Conservation (phyloP, 2,329 filamentous ascomycete species). For the Periconia sp. region DNA sequence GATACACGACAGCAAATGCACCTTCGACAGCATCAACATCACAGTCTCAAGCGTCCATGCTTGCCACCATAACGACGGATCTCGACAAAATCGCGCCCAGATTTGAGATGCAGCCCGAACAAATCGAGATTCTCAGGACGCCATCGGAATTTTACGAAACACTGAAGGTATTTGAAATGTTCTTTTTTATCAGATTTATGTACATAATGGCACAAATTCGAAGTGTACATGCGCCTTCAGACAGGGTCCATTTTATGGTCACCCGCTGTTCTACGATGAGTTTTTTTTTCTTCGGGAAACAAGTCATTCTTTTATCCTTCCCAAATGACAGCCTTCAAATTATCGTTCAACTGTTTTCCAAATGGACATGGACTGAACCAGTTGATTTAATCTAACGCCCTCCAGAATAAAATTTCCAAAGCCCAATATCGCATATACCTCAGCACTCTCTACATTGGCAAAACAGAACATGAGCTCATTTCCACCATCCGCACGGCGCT, state of each 20-base stretch:
- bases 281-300: too few species aligned
- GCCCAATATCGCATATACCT: slow-evolving; percentile 83
- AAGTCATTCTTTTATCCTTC: too few species aligned
- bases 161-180: slow-evolving; percentile 67
- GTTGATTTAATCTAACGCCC: slow-evolving; percentile 12
- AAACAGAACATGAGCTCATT: slow-evolving; percentile 87
- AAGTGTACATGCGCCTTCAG: background rate
- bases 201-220: background rate
- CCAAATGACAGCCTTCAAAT: too few species aligned
- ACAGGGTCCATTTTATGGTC: background rate
- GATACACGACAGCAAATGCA: slow-evolving; percentile 38
- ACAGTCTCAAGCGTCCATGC: slow-evolving; percentile 54
- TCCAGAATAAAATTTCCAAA: slow-evolving; percentile 68
- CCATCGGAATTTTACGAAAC: slow-evolving; percentile 90
- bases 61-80: slow-evolving; percentile 68
- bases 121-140: slow-evolving; percentile 76
- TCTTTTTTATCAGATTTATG: background rate
- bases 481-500: slow-evolving; percentile 75
- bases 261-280: background rate
- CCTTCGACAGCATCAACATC: slow-evolving; percentile 29
- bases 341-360: too few species aligned
- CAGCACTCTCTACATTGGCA: slow-evolving; percentile 96
- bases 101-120: slow-evolving; percentile 79
- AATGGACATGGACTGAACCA: background rate
- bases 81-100: slow-evolving; percentile 88